phyloP scores from a whole-genome alignment of 306 rosid genomes.

The Malus sylvestris region DNA sequence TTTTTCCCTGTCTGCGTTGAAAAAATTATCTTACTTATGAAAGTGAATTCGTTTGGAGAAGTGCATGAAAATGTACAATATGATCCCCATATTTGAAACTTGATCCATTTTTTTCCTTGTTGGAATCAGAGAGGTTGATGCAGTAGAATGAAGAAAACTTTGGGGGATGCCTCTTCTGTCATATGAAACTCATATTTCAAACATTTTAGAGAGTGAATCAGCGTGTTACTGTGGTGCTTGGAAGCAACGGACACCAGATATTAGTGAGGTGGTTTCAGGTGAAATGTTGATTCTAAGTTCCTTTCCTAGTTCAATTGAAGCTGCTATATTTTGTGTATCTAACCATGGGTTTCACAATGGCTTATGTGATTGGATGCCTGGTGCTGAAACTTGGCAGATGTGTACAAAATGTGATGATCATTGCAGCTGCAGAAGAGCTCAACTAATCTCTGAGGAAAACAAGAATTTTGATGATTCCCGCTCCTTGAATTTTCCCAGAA shows the following conservation, averaged over 20 bases:
- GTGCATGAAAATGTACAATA: not conserved
- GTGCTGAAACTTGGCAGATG: constrained; percentile 73
- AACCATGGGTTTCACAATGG: constrained; percentile 37
- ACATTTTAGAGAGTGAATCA: not conserved
- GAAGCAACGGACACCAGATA: constrained; percentile 15
- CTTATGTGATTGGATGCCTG: constrained; percentile 48
- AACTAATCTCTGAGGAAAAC: constrained; percentile 32
- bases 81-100: not conserved
- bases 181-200: not conserved
- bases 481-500: constrained; percentile 32
- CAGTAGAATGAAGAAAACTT: constrained; percentile 5
- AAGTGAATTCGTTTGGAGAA: not conserved
- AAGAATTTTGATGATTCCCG: constrained; percentile 32
- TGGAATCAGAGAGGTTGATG: constrained; percentile 13
- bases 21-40: not conserved
- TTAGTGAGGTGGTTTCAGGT: constrained; percentile 40
- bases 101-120: not conserved
- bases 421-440: constrained; percentile 46
- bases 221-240: constrained; percentile 18
- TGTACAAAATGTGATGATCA: constrained; percentile 41
- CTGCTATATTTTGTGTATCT: constrained; percentile 40
- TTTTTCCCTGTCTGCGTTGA: not conserved
- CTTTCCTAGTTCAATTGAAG: constrained; percentile 46
- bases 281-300: constrained; percentile 54
- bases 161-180: not conserved